Conservation (phyloP, 2,329 filamentous ascomycete species). For the Cladosporium sp. region DNA sequence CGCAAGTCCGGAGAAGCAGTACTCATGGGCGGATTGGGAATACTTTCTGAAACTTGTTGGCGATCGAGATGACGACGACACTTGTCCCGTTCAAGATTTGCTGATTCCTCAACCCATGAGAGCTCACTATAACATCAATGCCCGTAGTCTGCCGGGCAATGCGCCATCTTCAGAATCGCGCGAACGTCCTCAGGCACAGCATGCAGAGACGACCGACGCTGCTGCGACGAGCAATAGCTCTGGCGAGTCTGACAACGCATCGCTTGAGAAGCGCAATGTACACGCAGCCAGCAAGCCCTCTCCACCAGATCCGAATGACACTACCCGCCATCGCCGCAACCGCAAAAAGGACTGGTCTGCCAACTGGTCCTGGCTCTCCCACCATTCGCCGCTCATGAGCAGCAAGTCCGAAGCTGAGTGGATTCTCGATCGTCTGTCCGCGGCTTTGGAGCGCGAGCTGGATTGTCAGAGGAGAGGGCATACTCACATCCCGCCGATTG, state of each 20-base stretch:
- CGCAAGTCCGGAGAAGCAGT: constrained; percentile 33
- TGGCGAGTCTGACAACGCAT: background rate
- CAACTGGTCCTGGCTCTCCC: constrained; percentile 71
- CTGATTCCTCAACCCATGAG: constrained; percentile 17
- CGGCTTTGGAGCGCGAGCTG: constrained; percentile 52
- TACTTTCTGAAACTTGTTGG: constrained; percentile 47
- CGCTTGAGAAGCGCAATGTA: too few relatives aligned
- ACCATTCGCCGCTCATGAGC: constrained; percentile 65
- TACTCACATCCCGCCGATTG: constrained; percentile 27
- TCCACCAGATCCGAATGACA: too few relatives aligned
- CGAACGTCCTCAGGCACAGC: too few relatives aligned
- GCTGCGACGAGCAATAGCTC: too few relatives aligned
- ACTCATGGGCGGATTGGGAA: constrained; percentile 41
- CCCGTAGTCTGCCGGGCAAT: background rate
- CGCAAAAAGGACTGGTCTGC: constrained; percentile 17
- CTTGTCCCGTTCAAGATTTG: constrained; percentile 17
- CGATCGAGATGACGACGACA: constrained; percentile 39
- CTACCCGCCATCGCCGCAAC: background rate
- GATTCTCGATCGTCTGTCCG: constrained; percentile 63
- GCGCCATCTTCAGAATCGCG: background rate
- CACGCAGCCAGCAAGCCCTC: too few relatives aligned
- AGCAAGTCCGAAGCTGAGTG: constrained; percentile 66
- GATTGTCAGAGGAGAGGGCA: constrained; percentile 28
- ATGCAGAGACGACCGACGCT: background rate
- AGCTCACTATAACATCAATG: background rate